phyloP scores from a whole-genome alignment of 257 asterid species.

The Nyctanthes arbortristis region DNA sequence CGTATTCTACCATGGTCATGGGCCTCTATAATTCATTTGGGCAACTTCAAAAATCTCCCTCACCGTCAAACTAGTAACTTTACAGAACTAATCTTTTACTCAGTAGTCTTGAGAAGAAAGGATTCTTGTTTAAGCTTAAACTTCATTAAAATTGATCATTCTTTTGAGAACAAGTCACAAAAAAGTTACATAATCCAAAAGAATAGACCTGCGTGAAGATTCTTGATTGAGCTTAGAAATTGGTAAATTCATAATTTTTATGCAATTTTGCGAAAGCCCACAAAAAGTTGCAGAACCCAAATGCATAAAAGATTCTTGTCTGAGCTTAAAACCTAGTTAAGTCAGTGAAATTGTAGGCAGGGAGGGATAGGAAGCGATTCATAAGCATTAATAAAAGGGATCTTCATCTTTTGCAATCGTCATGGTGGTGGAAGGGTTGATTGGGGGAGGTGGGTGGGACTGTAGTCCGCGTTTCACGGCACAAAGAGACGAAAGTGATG shows the following conservation, averaged over 20 bases:
- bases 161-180: too few species aligned
- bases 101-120: too few species aligned
- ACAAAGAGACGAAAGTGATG: conserved; percentile 76
- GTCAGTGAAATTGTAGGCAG: background rate
- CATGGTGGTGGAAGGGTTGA: conserved; percentile 2
- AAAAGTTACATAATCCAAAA: too few species aligned
- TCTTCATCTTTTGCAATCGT: background rate
- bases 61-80: too few species aligned
- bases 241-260: background rate
- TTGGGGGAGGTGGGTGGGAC: conserved; percentile 41
- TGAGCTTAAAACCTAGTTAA: background rate
- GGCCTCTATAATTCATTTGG: background rate
- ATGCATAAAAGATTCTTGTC: background rate
- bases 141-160: too few species aligned
- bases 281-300: background rate
- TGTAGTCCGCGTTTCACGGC: conserved; percentile 94
- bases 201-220: too few species aligned
- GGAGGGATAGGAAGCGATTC: too few species aligned
- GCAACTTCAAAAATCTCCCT: background rate
- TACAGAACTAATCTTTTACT: too few species aligned
- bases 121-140: too few species aligned
- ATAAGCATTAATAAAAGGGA: too few species aligned
- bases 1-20: background rate
- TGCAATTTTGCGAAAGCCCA: background rate
- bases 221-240: too few species aligned